These are phyloP conservation scores for Fusarium anthophilum DNA, from an alignment of 2,329 filamentous ascomycete species.

Conservation along the genomic window DNA sequence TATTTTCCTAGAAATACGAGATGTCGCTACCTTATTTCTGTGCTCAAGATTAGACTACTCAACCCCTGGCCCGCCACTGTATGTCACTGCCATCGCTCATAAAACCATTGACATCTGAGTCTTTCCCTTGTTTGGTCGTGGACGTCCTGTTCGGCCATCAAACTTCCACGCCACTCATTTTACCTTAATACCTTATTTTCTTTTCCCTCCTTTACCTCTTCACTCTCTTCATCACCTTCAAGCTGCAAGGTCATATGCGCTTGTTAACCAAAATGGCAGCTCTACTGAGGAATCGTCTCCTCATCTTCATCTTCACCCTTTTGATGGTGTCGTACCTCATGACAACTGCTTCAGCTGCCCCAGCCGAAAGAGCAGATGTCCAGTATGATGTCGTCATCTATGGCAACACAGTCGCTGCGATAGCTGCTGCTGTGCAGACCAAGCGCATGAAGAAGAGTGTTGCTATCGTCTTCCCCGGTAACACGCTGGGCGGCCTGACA, in stretches of 20 bases:
- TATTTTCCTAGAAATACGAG: slow-evolving; percentile 20
- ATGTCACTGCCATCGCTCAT: not conserved
- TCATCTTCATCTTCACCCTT: slow-evolving; percentile 23
- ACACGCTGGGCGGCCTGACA: slow-evolving; percentile 30
- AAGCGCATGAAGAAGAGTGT: slow-evolving; percentile 33
- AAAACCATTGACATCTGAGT: not conserved
- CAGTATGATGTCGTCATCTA: slow-evolving; percentile 35
- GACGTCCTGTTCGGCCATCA: not conserved
- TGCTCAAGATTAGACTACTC: not conserved
- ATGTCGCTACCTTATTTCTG: not conserved
- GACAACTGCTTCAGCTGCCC: slow-evolving; percentile 17
- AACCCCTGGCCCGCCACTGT: not conserved
- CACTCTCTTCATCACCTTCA: not conserved
- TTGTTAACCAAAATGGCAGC: slow-evolving; percentile 19
- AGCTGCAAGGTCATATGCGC: not conserved
- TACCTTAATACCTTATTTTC: not conserved
- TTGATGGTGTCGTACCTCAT: slow-evolving; percentile 28
- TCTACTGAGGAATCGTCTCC: slow-evolving; percentile 10
- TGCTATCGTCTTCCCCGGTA: slow-evolving; percentile 30
- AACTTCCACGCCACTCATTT: slow-evolving; percentile 4
- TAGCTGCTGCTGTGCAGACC: slow-evolving; percentile 32
- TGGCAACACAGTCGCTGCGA: slow-evolving; percentile 35
- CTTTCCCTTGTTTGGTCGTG: not conserved
- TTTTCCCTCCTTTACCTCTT: not conserved
- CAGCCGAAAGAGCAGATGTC: slow-evolving; percentile 7